Conservation (phyloP, 2,329 filamentous ascomycete species). For the Exophiala oligosperma region DNA sequence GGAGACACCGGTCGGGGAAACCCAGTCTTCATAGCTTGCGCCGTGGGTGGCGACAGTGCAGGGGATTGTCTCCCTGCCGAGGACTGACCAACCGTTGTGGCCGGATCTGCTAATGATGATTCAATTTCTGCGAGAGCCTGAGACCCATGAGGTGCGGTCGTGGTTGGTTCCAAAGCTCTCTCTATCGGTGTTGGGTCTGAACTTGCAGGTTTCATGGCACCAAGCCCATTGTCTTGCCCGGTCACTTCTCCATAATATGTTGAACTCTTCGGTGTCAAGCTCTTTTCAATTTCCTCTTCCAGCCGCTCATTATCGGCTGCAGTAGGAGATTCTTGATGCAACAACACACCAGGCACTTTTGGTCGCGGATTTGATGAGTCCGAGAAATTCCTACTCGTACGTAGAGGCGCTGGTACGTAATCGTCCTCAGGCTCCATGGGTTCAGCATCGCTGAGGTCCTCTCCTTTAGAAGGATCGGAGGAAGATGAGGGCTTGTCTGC, state of each 20-base stretch:
- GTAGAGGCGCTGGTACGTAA: conserved; percentile 28
- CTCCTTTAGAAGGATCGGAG: neutral
- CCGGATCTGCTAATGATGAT: neutral
- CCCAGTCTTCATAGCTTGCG: neutral
- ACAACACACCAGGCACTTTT: conserved; percentile 36
- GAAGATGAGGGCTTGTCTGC: neutral
- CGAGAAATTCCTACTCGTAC: conserved; percentile 16
- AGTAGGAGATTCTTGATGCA: conserved; percentile 38
- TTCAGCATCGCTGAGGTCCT: conserved; percentile 9
- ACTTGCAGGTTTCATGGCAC: neutral
- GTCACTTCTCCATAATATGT: conserved; percentile 9
- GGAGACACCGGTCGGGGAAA: neutral
- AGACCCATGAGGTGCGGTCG: neutral
- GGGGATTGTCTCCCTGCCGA: neutral
- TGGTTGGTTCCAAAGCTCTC: too few species aligned
- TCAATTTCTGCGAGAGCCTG: neutral
- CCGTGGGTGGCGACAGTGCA: neutral
- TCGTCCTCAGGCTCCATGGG: conserved; percentile 10
- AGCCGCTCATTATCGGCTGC: conserved; percentile 47
- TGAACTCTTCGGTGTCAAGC: conserved; percentile 39
- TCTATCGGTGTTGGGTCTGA: neutral
- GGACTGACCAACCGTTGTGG: neutral
- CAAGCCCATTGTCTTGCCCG: neutral
- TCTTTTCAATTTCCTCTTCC: conserved; percentile 50
- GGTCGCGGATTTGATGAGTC: conserved; percentile 30